These are phyloP conservation scores for Dothidotthia symphoricarpi DNA, from an alignment of 2,329 filamentous ascomycete genomes.

Conservation along the genomic window DNA sequence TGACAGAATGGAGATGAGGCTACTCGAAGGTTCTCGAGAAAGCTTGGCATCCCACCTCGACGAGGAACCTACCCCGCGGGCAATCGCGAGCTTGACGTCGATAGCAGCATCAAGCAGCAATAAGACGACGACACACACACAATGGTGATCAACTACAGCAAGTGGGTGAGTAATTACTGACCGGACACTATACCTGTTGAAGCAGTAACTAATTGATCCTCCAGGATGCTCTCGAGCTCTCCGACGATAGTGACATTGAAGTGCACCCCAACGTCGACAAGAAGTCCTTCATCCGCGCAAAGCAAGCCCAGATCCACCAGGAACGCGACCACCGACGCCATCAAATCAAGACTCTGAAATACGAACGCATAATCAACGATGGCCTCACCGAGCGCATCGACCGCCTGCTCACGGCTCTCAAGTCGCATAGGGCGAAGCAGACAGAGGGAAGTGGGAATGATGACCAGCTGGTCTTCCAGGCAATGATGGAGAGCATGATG, in stretches of 20 bases:
- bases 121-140: slow-evolving; percentile 6
- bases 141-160: slow-evolving; percentile 68
- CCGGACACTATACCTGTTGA: not conserved
- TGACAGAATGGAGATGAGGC: slow-evolving; percentile 9
- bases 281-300: slow-evolving; percentile 94
- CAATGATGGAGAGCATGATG: slow-evolving; percentile 76
- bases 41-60: slow-evolving; percentile 11
- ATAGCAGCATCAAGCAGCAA: slow-evolving; percentile 10
- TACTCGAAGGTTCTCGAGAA: slow-evolving; percentile 27
- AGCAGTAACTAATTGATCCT: slow-evolving; percentile 9
- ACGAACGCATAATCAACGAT: slow-evolving; percentile 91
- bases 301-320: slow-evolving; percentile 95
- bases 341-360: slow-evolving; percentile 88
- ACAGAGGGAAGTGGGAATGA: slow-evolving; percentile 49
- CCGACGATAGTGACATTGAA: slow-evolving; percentile 96
- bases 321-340: slow-evolving; percentile 81
- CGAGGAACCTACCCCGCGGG: slow-evolving; percentile 13
- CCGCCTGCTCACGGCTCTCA: slow-evolving; percentile 69
- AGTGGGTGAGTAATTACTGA: slow-evolving; percentile 58
- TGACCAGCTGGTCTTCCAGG: slow-evolving; percentile 79
- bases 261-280: slow-evolving; percentile 99
- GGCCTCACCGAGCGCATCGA: slow-evolving; percentile 83
- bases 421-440: slow-evolving; percentile 62
- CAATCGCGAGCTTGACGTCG: slow-evolving; percentile 11
- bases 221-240: slow-evolving; percentile 88